Percentiles rank a stretch among this genome's conserved stretches.
These are phyloP conservation scores for Rubus idaeus DNA, from an alignment of 306 rosid genomes.

Conservation along the genomic window DNA sequence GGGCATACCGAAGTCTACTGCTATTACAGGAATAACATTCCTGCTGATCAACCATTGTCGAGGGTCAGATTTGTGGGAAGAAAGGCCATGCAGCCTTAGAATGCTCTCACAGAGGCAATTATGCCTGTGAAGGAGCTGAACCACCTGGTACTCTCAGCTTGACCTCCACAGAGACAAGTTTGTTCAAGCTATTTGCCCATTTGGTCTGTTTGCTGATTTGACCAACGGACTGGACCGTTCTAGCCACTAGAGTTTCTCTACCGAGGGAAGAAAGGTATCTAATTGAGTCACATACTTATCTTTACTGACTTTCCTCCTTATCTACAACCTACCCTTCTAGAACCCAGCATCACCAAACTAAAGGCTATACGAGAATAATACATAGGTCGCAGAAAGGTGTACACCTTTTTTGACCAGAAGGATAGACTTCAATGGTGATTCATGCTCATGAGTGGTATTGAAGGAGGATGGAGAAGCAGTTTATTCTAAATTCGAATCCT, in stretches of 20 bases:
- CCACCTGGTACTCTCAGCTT: no score
- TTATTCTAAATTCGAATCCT: not conserved
- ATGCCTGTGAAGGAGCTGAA: not conserved
- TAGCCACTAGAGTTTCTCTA: not conserved
- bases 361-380: not conserved
- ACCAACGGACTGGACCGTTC: not conserved
- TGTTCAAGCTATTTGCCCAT: not conserved
- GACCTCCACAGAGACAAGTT: not conserved
- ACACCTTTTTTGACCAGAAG: not conserved
- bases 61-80: not conserved
- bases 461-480: not conserved
- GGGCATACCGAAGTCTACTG: no score
- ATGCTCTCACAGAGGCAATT: not conserved
- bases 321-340: not conserved
- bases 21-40: no score
- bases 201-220: not conserved
- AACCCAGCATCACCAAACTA: not conserved
- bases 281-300: not conserved
- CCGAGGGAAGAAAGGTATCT: not conserved
- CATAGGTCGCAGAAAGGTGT: not conserved
- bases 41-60: no score
- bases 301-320: not conserved
- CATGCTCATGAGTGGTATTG: not conserved
- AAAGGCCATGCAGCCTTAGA: not conserved
- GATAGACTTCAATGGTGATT: not conserved